Base-by-base conservation (phyloP, 371 early-diverging fungal genomes). In the Mortierella sp. region DNA sequence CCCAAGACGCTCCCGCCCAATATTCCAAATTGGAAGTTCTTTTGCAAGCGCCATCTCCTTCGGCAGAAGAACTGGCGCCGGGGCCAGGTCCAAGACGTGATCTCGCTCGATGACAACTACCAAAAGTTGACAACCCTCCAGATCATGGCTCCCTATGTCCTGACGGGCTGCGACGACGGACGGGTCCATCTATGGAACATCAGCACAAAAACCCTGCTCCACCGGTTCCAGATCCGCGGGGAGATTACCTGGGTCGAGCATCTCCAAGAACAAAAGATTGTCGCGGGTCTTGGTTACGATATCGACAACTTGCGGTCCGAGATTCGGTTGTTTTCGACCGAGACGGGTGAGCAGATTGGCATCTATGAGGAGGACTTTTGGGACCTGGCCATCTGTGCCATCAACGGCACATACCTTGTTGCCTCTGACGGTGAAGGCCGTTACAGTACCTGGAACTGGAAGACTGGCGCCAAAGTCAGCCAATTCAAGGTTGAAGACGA, bases 241-340 rank as follows among this genome's bases (percentile, higher is more conserved):
- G 86, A 86, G 67, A 86, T 86, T 40, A 86, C 86, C 2, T 86
- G 86, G 86, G 86, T 86, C 69, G 86, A 86, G 55, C 76, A 86
- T 74, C 72, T 86, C 3, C 86, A 86, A 46, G 81, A 81, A 9
- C 76, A 81, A 28, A 69, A 79, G 31, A 79, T 86, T 40, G 86
- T 86, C 0, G 86, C 86, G 0, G 86, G 86, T 16, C 69, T 86
- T 0, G 86, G 86, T 5, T 86, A 86, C 69, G 82, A 86, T 53
- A 81, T 78, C 34, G 79, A 81, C 2, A 76, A 79, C 6, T 67
- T 34, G 37, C 51, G 31, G 54, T 86, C 86, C 11, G 82, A 86
- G 80, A 86, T 86, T 61, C 86, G 86, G n/a, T 26, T 86, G 51
- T 86, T 86, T 75, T 86, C 79, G 31, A 86, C 86, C n/a, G 79